Evolutionary conservation across 2,329 filamentous ascomycete species (phyloP), one percentile per base, ranked within the genome.

Genomic region (Hirsutella minnesotensis): DNA sequence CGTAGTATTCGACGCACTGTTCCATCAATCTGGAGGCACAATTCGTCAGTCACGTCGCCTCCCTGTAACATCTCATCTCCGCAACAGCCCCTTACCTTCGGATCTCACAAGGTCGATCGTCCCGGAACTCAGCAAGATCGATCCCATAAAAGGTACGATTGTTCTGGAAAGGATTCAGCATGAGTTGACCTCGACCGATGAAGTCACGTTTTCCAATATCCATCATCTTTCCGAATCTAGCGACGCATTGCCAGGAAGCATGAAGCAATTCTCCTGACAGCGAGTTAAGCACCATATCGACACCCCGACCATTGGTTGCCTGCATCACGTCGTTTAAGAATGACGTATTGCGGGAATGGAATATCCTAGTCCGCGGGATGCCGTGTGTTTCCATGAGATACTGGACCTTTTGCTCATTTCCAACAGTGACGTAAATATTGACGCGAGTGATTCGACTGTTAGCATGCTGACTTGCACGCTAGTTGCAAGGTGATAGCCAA

Each of bases 151-250:
- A 65, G 4, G 53, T 51, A 0, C 60, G 55, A 4, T 58, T 62
- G 0, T 44, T 43, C 0, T 57, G 50, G 31, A 75, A 74, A 0
- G 58, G 56, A 0, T 56, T 45, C 68, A 75, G 70, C 3, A 63
- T 60, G 3, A 75, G 56, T 3, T 53, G 51, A 3, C 56, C 62
- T 10, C 62, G 60, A 1, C 60, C 59, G 1, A 52, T 24, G 7
- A 64, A 48, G 40, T 65, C 61, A n/a, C 53, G 51, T 37, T 60
- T 61, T 2, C 60, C 61, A 27, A 66, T 56, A 40, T 66, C 64
- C 0, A 66, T 33, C 37, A 42, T 40, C 5, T 54, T 49, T 9
- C 64, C 63, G 40, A 55, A 58, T 0, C 50, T 42, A 3, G 62
- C 59, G 9, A 67, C 48, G 42, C 59, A 63, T 18, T 56, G 44